A percentile compares a stretch with the other conserved stretches of the same genome.
Conservation (phyloP, 257 asterid genomes). For the Plectranthus barbatus region DNA sequence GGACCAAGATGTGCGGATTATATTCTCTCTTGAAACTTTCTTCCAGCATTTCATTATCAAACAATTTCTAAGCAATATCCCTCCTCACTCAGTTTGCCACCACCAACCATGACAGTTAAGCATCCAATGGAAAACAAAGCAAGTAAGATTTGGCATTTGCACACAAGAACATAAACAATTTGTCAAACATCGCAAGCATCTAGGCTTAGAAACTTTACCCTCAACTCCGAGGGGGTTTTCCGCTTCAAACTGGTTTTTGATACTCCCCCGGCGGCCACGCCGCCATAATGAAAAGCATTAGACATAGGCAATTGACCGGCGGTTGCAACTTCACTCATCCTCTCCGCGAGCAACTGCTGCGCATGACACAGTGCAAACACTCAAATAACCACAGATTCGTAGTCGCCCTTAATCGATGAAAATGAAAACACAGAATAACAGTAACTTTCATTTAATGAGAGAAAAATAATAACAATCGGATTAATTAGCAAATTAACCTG, state of each 20-base stretch:
- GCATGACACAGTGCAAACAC: background rate
- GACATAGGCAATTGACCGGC: constrained; percentile 43
- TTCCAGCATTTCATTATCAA: background rate
- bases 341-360: constrained; percentile 14
- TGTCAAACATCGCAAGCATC: background rate
- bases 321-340: constrained; percentile 65
- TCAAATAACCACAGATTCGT: background rate
- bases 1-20: background rate
- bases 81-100: background rate
- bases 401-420: background rate
- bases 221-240: constrained; percentile 78
- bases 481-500: background rate
- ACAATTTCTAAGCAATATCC: background rate
- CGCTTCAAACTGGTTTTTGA: constrained; percentile 63
- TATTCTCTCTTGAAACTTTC: background rate
- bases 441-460: no score
- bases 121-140: background rate
- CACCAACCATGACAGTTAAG: background rate
- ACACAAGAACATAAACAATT: background rate
- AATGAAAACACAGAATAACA: no score
- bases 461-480: background rate
- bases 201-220: constrained; percentile 34
- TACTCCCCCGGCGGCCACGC: constrained; percentile 27
- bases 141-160: background rate
- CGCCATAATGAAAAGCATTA: constrained; percentile 40